A percentile compares a stretch with the other conserved stretches of the same genome.
phyloP scores from a whole-genome alignment of 331 rosid genomes.

The Saraca asoca region DNA sequence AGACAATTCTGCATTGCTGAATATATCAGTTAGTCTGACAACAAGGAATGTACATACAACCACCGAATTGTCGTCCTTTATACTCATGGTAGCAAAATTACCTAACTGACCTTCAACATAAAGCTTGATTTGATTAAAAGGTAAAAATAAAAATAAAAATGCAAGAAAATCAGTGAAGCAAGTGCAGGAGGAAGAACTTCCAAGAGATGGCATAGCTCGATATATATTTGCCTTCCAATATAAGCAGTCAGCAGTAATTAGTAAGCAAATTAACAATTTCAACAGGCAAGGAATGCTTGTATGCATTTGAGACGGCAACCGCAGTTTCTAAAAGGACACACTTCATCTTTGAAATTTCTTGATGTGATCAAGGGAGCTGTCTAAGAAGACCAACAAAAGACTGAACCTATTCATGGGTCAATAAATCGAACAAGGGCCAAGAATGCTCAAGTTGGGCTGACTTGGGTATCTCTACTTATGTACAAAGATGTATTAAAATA shows the following conservation, averaged over 20 bases:
- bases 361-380: no score
- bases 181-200: neutral
- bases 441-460: no score
- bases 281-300: constrained; percentile 46
- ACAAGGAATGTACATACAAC: neutral
- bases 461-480: no score
- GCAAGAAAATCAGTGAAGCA: constrained; percentile 1
- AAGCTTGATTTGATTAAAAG: neutral
- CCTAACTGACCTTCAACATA: neutral
- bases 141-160: neutral
- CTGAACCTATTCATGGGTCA: constrained; percentile 52
- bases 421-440: no score
- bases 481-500: no score
- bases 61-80: no score
- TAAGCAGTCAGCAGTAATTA: no score
- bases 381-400: no score
- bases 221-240: no score
- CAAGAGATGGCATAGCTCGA: neutral
- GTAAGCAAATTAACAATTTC: constrained; percentile 32
- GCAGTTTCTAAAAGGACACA: constrained; percentile 60
- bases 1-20: neutral
- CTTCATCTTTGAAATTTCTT: constrained; percentile 63
- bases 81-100: no score
- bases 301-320: constrained; percentile 49
- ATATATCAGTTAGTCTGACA: neutral